Evolutionary conservation across 805 yeast species (phyloP), one percentile per base, ranked within the genome.

Genomic region (Saccharomyces eubayanus): DNA sequence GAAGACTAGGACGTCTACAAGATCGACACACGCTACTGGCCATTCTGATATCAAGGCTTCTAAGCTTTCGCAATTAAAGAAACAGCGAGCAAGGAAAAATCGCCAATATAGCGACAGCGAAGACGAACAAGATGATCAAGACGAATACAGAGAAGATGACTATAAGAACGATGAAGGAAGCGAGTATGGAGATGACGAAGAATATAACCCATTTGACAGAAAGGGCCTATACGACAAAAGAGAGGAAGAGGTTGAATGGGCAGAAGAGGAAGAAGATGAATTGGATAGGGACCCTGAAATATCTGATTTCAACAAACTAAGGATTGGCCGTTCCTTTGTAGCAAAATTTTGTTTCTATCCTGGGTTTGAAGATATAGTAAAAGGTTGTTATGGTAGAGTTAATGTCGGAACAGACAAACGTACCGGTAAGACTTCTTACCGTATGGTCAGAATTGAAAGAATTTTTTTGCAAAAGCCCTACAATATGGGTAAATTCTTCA

Each of bases 391-490:
- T 66, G 96, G 91, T 36, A 80, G 91, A 59, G 83, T 94, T 53
- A 90, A 89, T 66, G 80, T 94, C 53, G 96, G 97, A 9, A 64
- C 74, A 46, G 85, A 84, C 62, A 77, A 77, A 53, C 77, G 82
- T 47, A 79, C 83, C 11, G 81, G 85, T 30, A 74, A 76, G 62
- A 79, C 85, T 10, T 79, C 81, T 51, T 92, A 94, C 71, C 79
- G 97, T 62, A 79, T 92, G 81, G 96, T 92, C 49, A 85, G 81
- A 65, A 82, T 94, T 47, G 86, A 84, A 59, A 85, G 80, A 52
- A 80, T 87, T 8, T 79, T 78, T 28, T 70, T 73, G 49, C 77
- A 75, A 47, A 77, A 73, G 57, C 80, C 83, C 16, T 83, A 82
- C 64, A 70, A 68, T 36, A 73, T 81, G 67, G 74, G 79, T 52